Base-by-base conservation (phyloP, 176 grass and related monocot species). In the Microstegium vimineum region DNA sequence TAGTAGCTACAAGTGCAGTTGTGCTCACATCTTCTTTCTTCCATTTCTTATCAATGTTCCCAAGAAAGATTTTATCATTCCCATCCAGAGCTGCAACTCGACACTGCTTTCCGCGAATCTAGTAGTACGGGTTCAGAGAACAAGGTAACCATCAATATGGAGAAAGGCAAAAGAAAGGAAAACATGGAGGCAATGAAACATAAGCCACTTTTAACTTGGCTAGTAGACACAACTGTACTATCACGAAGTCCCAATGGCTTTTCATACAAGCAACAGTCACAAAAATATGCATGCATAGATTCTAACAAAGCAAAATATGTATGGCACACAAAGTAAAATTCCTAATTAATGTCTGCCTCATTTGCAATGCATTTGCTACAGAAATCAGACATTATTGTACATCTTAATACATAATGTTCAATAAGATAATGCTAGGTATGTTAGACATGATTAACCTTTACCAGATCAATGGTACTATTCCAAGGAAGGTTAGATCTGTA, bases 1-100 rank as follows among this genome's bases (percentile, higher is more conserved):
- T 41, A 23, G 76, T 51, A 76, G 43, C 23, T 49, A 46, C 26
- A 25, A 71, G 71, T 37, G 30, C 41, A 69, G 30, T 37, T 20
- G 22, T 90, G 85, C 93, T 90, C 59, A 92, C 93, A 74, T 92
- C 87, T 66, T 92, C 82, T 76, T 95, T 90, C 62, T 83, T 90
- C 93, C 84, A 92, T 83, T 89, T 86, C 66, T 88, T 92, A 60
- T 92, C 63, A 66, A 92, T 86, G 42, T 92, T 92, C 30, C 87
- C 93, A 90, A 88, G 87, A 88, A 83, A 95, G 66, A 88, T 90
- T 42, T 25, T 90, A 77, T 88, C 87, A 80, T 86, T 82, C 20
- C 81, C 85, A 40, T 75, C 87, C 27, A 87, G 60, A 81, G 82
- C 82, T 81, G 85, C 74, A 51, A 90, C 85, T 72, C 90, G 79